Percentiles rank a stretch among this genome's conserved stretches.
Conservation (phyloP, 1,284 basidiomycete species). For the Sanghuangporus weigelae region DNA sequence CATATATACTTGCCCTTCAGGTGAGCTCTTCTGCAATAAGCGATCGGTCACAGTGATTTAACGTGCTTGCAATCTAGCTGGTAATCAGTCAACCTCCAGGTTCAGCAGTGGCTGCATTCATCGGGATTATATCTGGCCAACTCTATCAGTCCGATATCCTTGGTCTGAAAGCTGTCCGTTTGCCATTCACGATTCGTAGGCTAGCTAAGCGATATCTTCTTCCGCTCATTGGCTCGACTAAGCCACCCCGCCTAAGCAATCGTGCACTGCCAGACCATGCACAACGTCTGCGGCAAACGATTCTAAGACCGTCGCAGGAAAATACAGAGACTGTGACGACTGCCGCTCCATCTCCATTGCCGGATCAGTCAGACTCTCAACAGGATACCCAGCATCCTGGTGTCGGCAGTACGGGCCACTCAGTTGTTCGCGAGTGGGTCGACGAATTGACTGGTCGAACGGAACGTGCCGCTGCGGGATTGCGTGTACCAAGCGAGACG, state of each 20-base stretch:
- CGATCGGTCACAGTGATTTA: conserved; percentile 15
- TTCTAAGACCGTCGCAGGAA: conserved; percentile 20
- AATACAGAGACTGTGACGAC: conserved; percentile 56
- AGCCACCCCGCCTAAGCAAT: conserved; percentile 47
- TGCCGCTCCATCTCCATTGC: conserved; percentile 33
- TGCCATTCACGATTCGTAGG: conserved; percentile 51
- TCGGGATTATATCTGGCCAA: conserved; percentile 68
- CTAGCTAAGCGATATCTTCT: conserved; percentile 49
- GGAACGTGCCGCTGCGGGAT: conserved; percentile 39
- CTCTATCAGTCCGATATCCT: conserved; percentile 78
- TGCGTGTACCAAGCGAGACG: conserved; percentile 65
- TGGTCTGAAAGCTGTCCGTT: conserved; percentile 68
- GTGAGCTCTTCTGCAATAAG: conserved; percentile 32
- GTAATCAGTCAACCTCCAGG: conserved; percentile 61
- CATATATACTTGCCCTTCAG: conserved; percentile 63
- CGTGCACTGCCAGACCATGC: conserved; percentile 53
- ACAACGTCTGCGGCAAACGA: conserved; percentile 4
- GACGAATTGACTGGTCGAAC: conserved; percentile 68
- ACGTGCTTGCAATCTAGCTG: conserved; percentile 40
- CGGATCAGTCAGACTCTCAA: conserved; percentile 18
- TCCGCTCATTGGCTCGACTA: conserved; percentile 59
- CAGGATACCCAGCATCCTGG: neutral
- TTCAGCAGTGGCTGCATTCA: conserved; percentile 51
- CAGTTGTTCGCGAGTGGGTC: conserved; percentile 79
- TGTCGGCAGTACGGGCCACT: conserved; percentile 26